Conservation (phyloP, 441 rosid genomes). For the Cnidoscolus chayamansa region DNA sequence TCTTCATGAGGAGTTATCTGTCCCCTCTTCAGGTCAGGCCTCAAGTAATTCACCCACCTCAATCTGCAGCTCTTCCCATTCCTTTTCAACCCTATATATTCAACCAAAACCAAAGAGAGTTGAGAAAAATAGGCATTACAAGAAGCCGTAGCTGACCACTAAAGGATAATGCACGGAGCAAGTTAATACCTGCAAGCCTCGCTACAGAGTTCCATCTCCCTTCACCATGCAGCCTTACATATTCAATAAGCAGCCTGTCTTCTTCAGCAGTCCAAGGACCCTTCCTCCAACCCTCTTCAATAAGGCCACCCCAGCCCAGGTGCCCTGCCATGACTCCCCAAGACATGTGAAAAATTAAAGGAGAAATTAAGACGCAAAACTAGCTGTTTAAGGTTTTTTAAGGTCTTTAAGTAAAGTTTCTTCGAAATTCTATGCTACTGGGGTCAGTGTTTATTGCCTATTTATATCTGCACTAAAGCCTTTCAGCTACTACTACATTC, state of each 20-base stretch:
- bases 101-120: neutral
- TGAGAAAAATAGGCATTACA: neutral
- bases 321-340: slow-evolving; percentile 65
- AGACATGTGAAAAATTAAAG: slow-evolving; percentile 27
- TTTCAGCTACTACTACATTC: neutral
- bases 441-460: slow-evolving; percentile 30
- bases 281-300: slow-evolving; percentile 81
- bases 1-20: slow-evolving; percentile 90
- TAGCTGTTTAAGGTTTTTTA: neutral
- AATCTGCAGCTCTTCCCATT: slow-evolving; percentile 92
- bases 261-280: slow-evolving; percentile 98
- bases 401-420: slow-evolving; percentile 2
- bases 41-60: slow-evolving; percentile 94
- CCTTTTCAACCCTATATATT: slow-evolving; percentile 60
- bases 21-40: slow-evolving; percentile 95
- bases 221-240: slow-evolving; percentile 77
- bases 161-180: too few species aligned
- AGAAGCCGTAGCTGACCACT: neutral
- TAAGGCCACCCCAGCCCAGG: slow-evolving; percentile 50
- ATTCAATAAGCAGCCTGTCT: slow-evolving; percentile 68
- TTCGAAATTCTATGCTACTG: slow-evolving; percentile 35
- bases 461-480: slow-evolving; percentile 39
- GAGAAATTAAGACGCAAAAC: neutral
- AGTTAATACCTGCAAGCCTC: slow-evolving; percentile 55
- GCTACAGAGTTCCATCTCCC: slow-evolving; percentile 97